Base-by-base conservation (phyloP, 192 early-diverging fungal species). In the Chytriomyces hyalinus region DNA sequence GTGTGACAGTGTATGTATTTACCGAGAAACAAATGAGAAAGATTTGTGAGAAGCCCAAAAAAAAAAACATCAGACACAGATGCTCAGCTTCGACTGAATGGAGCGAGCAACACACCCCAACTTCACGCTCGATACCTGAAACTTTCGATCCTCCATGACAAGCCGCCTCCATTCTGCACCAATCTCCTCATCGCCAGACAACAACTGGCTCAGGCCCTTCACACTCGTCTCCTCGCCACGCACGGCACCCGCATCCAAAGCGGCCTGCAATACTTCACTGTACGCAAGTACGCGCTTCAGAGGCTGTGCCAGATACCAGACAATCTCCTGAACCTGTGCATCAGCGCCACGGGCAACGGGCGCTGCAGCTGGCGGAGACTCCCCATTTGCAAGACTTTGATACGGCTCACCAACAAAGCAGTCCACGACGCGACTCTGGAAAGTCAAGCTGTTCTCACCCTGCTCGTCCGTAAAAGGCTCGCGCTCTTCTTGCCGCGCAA, bases 151-250 rank as follows among this genome's bases (percentile, higher is more conserved):
- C 22, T 78, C 77, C 49, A 44, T 61, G 10, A 70, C 45, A n/a
- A 70, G 45, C 61, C 22, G n/a, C 61, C 77, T 22, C 77, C 76
- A 77, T 22, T 65, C 77, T 7, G 46, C 77, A 8, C 68, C 68
- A 7, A 78, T 49, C 46, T 78, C 77, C 22, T 61, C 26, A 61
- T 78, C 77, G 10, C 28, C 49, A 1, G 46, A n/a, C 62, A 75
- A 47, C 10, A 64, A 24, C 28, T 6, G 9, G 11, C 46, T 51
- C 45, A 75, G 44, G 6, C 22, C 63, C 36, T 66, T 75, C 22
- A 49, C 15, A n/a, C 15, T n/a, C 13, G 61, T 50, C 10, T 61
- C 71, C 49, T 45, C 60, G 1, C 69, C 69, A 7, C 53, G 11
- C 6, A 77, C 76, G 36, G 45, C 62, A 7, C 69, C 69, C 20